Evolutionary conservation across 345 rosid species (phyloP), one percentile per base, ranked within the genome.

Genomic region (Streptanthus diversifolius): DNA sequence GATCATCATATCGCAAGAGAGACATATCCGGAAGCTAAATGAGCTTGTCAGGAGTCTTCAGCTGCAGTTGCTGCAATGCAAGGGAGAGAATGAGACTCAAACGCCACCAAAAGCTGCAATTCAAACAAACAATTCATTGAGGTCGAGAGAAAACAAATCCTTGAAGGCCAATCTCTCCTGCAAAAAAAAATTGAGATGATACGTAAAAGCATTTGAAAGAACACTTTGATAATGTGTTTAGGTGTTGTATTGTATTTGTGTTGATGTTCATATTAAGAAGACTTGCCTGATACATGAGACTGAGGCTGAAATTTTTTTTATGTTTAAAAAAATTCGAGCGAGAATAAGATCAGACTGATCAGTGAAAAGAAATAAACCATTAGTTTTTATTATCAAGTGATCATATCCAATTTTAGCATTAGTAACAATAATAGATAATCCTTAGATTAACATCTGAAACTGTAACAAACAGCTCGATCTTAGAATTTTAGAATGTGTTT

Each of bases 1-100:
- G 96, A 85, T 90, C 22, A 89, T 92, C 79, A 57, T 89, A 47
- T 84, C 84, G 5, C 96, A 86, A 74, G 98, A 90, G 84, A 88
- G 85, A 77, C 83, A 76, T 72, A 92, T 92, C 70, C 87, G 82
- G 58, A 84, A 80, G 76, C 93, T 89, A 54, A 85, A 85, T 63
- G 93, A 89, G 52, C 82, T 89, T 32, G 85, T 89, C 9, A 80
- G 67, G 66, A 86, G 75, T 56, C 92, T 92, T 52, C 83, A 73
- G 66, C 71, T 79, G 75, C 92, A 85, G 70, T 35, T 89, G 30
- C 55, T 55, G 66, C 88, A 71, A 51, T 88, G 96, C 76, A 77
- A 80, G 58, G 75, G 80, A 64, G 73, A 48, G 54, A 80, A 79
- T 44, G 69, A 71, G 74, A 82, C 83, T 0, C 59, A 21, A 84